Base-by-base conservation (phyloP, 768 basidiomycete species). In the Pisolithus marmoratus region DNA sequence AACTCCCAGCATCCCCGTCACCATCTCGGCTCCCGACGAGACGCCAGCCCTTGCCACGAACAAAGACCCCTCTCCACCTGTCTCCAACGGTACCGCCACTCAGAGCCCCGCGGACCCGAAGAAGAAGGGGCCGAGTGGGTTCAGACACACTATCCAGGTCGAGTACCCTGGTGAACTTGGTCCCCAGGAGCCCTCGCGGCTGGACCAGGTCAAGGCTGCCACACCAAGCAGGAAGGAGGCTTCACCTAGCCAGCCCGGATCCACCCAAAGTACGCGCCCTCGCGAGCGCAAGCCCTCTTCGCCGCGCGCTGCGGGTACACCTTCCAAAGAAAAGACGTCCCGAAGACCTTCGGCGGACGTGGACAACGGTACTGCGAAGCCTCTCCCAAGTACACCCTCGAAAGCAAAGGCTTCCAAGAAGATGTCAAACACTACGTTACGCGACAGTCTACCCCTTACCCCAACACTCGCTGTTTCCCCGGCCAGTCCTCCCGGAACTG, bases 71-170 rank as follows among this genome's bases (percentile, higher is more conserved):
- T 49, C 60, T 7, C 62, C 58, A 26, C 27, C 58, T 57, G 46
- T 58, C 53, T 29, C 60, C 53, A 63, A 62, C 24, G 61, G 56
- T 22, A 62, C 59, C 55, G 62, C 66, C 31, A 58, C 72, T 53
- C 76, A 73, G 55, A 62, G 69, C 14, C 73, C 68, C 15, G 60
- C 69, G 4, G 73, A 85, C 46, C 52, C 65, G 50, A 81, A 80
- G 64, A 72, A 76, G 56, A 81, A 73, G 54, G 71, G 70, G 19
- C 19, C 62, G 8, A 26, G 55, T 2, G 76, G 76, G 49, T 85
- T 88, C 68, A 75, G 93, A 46, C 94, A 98, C 69, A 98, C 96
- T 9, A 90, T 98, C 44, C 96, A 98, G 67, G 87, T 98, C 53
- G 96, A 99, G 69, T 98, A 97, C 60, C 53, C 60, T 5, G 88